Base-by-base conservation (phyloP, 257 asterid species). In the Penstemon davidsonii region DNA sequence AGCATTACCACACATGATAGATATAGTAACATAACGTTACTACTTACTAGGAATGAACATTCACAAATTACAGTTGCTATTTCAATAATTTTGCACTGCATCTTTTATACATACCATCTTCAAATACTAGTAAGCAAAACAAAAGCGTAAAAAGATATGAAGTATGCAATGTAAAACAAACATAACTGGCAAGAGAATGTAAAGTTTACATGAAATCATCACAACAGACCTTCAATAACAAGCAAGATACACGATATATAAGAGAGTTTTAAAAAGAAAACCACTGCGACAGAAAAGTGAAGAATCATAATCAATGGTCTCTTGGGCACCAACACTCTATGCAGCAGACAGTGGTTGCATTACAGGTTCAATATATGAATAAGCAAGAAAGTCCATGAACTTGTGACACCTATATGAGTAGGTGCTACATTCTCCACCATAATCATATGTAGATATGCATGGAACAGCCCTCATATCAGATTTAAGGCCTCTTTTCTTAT, bases 401-500 rank as follows among this genome's bases (percentile, higher is more conserved):
- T 1, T 49, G 18, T 49, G 54, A 49, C 54, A 49, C 18, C 54
- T 15, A 9, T 3, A 19, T 3, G 10, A 8, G 15, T 25, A 25
- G 5, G 15, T 49, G 54, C 13, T 49, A 49, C 11, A 10, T 49
- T 10, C 15, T 0, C 9, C 54, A 1, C 54, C 62, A 33, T 57
- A 57, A 57, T 42, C 43, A 13, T 52, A 8, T 60, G 39, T 7
- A 13, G 37, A 46, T 8, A 71, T 66, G 46, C 71, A 69, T 10
- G 12, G 10, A 54, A 46, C 6, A 73, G 3, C 5, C 25, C 67
- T 46, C 33, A 5, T 6, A 3, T 5, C 12, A 19, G 40, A 45
- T 44, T 8, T 10, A 15, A 5, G 60, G 18, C 36, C 50, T 39
- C 66, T 25, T 7, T 70, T 42, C 38, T 33, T 42, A 25, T 37